These are phyloP conservation scores for Metschnikowia proteae DNA, from an alignment of 805 yeast genomes.

Conservation along the genomic window DNA sequence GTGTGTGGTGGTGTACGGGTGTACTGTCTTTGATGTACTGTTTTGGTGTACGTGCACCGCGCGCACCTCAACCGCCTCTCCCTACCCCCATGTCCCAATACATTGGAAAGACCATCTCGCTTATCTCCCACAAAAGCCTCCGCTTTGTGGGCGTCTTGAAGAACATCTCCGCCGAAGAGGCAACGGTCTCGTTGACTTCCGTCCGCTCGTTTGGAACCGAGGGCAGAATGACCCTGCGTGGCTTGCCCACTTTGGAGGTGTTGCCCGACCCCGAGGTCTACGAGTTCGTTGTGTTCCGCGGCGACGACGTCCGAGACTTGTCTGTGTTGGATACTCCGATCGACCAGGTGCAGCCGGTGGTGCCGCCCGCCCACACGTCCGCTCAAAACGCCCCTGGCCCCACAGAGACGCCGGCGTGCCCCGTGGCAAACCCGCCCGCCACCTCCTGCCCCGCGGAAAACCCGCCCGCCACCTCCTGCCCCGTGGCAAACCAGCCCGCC, in stretches of 20 bases:
- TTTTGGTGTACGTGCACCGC: neutral
- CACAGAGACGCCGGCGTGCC: neutral
- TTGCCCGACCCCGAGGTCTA: constrained; percentile 66
- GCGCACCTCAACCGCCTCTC: neutral
- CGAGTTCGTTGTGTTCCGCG: constrained; percentile 80
- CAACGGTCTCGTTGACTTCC: constrained; percentile 77
- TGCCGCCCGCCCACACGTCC: constrained; percentile 6
- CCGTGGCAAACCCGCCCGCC: neutral
- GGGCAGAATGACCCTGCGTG: constrained; percentile 60
- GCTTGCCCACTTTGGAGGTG: constrained; percentile 67
- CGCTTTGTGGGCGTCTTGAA: constrained; percentile 89
- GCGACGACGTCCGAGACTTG: constrained; percentile 87
- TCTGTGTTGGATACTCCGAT: constrained; percentile 72
- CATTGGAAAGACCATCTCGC: constrained; percentile 83
- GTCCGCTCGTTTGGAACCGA: constrained; percentile 91
- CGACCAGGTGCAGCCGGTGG: constrained; percentile 56
- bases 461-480: neutral
- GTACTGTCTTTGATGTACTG: no score
- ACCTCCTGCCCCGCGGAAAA: neutral
- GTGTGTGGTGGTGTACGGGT: neutral
- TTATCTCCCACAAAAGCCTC: constrained; percentile 73
- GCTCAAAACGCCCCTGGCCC: constrained; percentile 28
- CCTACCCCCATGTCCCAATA: constrained; percentile 70
- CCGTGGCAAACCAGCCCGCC: neutral
- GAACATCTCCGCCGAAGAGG: constrained; percentile 82